These are phyloP conservation scores for Parathielavia hyrcaniae DNA, from an alignment of 495 filamentous ascomycete genomes.

Conservation along the genomic window DNA sequence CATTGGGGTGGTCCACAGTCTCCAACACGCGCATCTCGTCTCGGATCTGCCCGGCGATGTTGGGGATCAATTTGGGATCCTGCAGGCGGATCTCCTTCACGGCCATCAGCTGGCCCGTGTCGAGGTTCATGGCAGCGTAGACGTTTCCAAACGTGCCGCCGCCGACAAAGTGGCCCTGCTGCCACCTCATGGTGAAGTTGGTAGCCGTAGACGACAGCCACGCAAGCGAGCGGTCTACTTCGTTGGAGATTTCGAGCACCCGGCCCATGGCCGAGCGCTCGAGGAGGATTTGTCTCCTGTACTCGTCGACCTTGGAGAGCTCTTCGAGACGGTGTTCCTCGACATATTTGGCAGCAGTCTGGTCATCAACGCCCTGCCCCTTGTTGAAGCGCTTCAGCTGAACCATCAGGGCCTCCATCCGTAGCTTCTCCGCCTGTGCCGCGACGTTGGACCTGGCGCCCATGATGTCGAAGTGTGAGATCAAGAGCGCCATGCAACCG, in stretches of 20 bases:
- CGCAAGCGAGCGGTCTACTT: slow-evolving; percentile 89
- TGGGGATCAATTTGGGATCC: slow-evolving; percentile 91
- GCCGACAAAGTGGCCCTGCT: slow-evolving; percentile 94
- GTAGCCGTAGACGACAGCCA: slow-evolving; percentile 89
- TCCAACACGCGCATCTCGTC: slow-evolving; percentile 97
- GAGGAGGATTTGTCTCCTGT: slow-evolving; percentile 69
- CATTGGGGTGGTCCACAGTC: slow-evolving; percentile 92
- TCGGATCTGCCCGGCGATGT: slow-evolving; percentile 84
- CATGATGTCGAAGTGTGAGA: slow-evolving; percentile 99
- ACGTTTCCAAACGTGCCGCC: slow-evolving; percentile 97
- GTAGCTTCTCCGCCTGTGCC: slow-evolving; percentile 70
- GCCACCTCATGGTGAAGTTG: slow-evolving; percentile 92
- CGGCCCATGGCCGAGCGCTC: slow-evolving; percentile 83
- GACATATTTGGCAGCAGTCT: slow-evolving; percentile 69
- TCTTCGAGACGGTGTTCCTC: slow-evolving; percentile 64
- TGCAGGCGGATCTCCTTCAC: slow-evolving; percentile 98
- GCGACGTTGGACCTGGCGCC: slow-evolving; percentile 87
- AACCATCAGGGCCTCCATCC: slow-evolving; percentile 68
- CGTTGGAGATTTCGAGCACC: slow-evolving; percentile 88
- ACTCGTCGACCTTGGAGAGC: slow-evolving; percentile 68
- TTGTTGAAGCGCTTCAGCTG: slow-evolving; percentile 68
- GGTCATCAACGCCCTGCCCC: slow-evolving; percentile 72
- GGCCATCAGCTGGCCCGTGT: slow-evolving; percentile 93
- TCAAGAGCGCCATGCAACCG: slow-evolving; percentile 94
- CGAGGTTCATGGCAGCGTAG: slow-evolving; percentile 93